Evolutionary conservation across 2,329 filamentous ascomycete genomes (phyloP).

Genomic region (Fusarium algeriense): DNA sequence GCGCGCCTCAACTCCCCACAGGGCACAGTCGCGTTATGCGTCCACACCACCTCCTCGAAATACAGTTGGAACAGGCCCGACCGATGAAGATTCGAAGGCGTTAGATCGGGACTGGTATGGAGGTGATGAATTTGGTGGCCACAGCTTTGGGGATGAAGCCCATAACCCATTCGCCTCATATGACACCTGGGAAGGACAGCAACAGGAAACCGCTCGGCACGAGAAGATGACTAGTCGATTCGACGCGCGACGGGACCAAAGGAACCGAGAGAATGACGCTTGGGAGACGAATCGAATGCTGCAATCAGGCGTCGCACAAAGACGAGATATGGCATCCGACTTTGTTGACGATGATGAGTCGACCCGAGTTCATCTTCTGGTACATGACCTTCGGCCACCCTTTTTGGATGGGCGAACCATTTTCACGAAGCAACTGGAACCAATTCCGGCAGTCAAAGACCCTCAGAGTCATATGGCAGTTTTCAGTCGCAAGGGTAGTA

Average conservation of each 20-base stretch:
- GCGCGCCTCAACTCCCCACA: conserved; percentile 50
- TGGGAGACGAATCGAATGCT: conserved; percentile 99
- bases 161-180: conserved; percentile 91
- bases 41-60: conserved; percentile 54
- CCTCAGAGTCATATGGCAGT: conserved; percentile 99
- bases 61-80: conserved; percentile 68
- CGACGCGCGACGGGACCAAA: conserved; percentile 80
- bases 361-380: conserved; percentile 87
- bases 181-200: conserved; percentile 79
- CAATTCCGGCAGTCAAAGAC: conserved; percentile 91
- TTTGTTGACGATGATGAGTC: conserved; percentile 89
- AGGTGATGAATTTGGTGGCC: conserved; percentile 83
- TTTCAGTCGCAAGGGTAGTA: conserved; percentile 94
- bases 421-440: conserved; percentile 97
- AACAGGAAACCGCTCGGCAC: conserved; percentile 80
- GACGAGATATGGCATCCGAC: conserved; percentile 82
- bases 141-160: conserved; percentile 90
- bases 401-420: conserved; percentile 95
- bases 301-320: conserved; percentile 93
- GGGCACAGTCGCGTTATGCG: conserved; percentile 55
- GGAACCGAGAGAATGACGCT: conserved; percentile 93
- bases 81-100: conserved; percentile 77
- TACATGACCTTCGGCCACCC: conserved; percentile 93
- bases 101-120: conserved; percentile 95
- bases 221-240: conserved; percentile 83